Percentiles rank a stretch among this genome's conserved stretches.
These are phyloP conservation scores for maize (Zea mays) DNA, from an alignment of 176 grass and related monocot species.

Conservation along the genomic window Zm-B73-REFERENCE-NAM-5.0 NC_050096.1:30912001-30912500, in stretches of 20 bases:
- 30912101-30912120: too few species aligned
- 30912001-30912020: not conserved
- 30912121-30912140: not conserved
- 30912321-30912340: not conserved
- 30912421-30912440: not conserved
- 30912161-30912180: not conserved
- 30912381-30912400: not conserved
- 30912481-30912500: not conserved
- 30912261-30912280: not conserved
- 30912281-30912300: not conserved
- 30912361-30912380: not conserved
- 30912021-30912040: not conserved
- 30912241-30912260: conserved; percentile 4
- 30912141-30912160: not conserved
- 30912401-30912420: not conserved
- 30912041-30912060: not conserved
- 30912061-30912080: too few species aligned
- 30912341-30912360: not conserved
- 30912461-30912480: not conserved
- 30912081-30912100: too few species aligned
- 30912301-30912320: not conserved
- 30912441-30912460: not conserved
- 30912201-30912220: not conserved
- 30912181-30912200: not conserved
- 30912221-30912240: not conserved